Evolutionary conservation across 768 basidiomycete species (phyloP).

Genomic region (Cytidiella melzeri): DNA sequence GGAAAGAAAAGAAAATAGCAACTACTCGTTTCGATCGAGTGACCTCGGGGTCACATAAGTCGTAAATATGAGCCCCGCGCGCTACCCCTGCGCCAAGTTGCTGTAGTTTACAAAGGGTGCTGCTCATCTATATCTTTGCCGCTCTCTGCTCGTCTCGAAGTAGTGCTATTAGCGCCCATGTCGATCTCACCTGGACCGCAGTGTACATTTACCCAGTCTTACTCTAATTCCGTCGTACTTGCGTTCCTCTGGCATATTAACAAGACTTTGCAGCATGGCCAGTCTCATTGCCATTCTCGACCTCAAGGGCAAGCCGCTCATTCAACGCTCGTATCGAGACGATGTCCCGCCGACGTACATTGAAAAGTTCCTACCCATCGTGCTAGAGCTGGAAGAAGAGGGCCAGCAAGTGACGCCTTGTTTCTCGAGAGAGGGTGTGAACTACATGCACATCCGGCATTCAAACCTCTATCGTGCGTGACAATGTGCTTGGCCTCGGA

Average conservation of each 20-base stretch:
- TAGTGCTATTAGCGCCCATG: background rate
- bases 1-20: conserved; percentile 12
- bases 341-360: conserved; percentile 87
- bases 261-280: conserved; percentile 37
- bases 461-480: conserved; percentile 92
- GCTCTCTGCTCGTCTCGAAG: background rate
- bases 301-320: conserved; percentile 96
- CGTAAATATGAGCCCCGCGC: background rate
- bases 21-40: conserved; percentile 22
- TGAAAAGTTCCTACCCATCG: conserved; percentile 88
- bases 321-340: conserved; percentile 94
- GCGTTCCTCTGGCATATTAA: background rate
- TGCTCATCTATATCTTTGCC: too few relatives aligned
- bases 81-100: background rate
- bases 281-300: conserved; percentile 90
- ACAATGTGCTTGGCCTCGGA: too few relatives aligned
- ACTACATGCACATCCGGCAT: conserved; percentile 98
- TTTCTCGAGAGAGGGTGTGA: conserved; percentile 91
- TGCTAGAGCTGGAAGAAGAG: conserved; percentile 96
- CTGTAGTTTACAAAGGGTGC: too few relatives aligned
- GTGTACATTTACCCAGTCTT: background rate
- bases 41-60: conserved; percentile 26
- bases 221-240: background rate
- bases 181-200: background rate
- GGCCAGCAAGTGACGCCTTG: conserved; percentile 94